Evolutionary conservation across 2,329 filamentous ascomycete species (phyloP).

Genomic region (Venturia asperata): DNA sequence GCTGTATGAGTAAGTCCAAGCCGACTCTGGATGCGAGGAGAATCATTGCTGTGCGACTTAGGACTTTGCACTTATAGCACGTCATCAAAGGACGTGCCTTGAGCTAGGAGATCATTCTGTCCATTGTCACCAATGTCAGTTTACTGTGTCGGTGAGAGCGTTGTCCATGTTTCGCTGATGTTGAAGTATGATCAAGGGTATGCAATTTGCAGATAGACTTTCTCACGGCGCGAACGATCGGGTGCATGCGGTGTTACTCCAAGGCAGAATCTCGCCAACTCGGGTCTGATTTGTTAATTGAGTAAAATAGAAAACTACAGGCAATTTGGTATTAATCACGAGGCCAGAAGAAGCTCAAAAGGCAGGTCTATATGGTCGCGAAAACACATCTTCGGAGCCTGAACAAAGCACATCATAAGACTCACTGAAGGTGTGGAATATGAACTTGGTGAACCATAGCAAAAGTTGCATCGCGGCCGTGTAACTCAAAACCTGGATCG

Average conservation of each 20-base stretch:
- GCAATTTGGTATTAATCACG: background rate
- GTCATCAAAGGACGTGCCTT: constrained; percentile 3
- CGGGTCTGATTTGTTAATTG: background rate
- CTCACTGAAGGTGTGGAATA: background rate
- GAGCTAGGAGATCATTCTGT: background rate
- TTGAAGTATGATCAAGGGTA: background rate
- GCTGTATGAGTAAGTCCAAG: background rate
- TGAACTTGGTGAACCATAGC: background rate
- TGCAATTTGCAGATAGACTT: background rate
- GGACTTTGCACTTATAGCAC: background rate
- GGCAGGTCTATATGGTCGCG: background rate
- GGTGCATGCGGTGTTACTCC: background rate
- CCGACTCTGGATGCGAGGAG: background rate
- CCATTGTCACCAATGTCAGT: background rate
- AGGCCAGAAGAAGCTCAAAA: background rate
- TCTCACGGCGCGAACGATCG: background rate
- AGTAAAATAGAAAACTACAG: no score
- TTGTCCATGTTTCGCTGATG: background rate
- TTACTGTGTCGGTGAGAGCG: background rate
- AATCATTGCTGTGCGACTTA: background rate
- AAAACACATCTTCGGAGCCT: background rate
- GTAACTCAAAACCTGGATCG: background rate
- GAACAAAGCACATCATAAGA: background rate
- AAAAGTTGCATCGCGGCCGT: background rate
- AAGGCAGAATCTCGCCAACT: background rate